These are phyloP conservation scores for Thelephora terrestris DNA, from an alignment of 1,284 basidiomycete genomes.

Conservation along the genomic window DNA sequence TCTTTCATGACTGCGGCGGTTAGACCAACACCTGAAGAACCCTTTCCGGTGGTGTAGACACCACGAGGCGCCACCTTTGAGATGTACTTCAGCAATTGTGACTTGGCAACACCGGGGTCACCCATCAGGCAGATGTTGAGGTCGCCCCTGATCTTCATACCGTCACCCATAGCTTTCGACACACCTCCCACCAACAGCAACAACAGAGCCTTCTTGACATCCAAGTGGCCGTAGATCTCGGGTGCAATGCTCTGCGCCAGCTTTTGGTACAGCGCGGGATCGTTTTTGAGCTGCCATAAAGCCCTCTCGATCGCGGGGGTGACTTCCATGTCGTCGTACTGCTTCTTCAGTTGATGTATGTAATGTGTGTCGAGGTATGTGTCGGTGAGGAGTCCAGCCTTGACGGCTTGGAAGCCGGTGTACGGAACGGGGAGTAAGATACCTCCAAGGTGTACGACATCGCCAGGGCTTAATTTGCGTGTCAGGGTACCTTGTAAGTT, in stretches of 20 bases:
- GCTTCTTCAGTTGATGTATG: constrained; percentile 93
- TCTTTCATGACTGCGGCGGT: constrained; percentile 99
- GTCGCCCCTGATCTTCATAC: constrained; percentile 98
- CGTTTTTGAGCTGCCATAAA: constrained; percentile 63
- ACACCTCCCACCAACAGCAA: constrained; percentile 93
- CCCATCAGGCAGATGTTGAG: constrained; percentile 99
- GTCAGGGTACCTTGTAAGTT: constrained; percentile 90
- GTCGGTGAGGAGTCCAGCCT: constrained; percentile 93
- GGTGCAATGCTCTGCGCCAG: constrained; percentile 89
- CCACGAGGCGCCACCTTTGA: constrained; percentile 97
- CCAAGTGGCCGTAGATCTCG: constrained; percentile 96
- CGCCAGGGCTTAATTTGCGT: constrained; percentile 89
- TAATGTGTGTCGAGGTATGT: constrained; percentile 93
- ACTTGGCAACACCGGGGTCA: constrained; percentile 99
- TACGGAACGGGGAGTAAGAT: constrained; percentile 88
- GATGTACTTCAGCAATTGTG: constrained; percentile 96
- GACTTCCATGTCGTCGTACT: constrained; percentile 90
- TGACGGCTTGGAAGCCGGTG: constrained; percentile 80
- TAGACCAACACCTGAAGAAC: constrained; percentile 95
- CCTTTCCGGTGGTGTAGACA: constrained; percentile 97
- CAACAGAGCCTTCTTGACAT: constrained; percentile 97
- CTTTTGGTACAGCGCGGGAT: constrained; percentile 78
- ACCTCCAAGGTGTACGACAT: constrained; percentile 88
- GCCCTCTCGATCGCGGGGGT: constrained; percentile 76
- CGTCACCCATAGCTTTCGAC: constrained; percentile 90